Conservation (phyloP, 352 stramenopile genomes). For the Globisporangium radiosum region DNA sequence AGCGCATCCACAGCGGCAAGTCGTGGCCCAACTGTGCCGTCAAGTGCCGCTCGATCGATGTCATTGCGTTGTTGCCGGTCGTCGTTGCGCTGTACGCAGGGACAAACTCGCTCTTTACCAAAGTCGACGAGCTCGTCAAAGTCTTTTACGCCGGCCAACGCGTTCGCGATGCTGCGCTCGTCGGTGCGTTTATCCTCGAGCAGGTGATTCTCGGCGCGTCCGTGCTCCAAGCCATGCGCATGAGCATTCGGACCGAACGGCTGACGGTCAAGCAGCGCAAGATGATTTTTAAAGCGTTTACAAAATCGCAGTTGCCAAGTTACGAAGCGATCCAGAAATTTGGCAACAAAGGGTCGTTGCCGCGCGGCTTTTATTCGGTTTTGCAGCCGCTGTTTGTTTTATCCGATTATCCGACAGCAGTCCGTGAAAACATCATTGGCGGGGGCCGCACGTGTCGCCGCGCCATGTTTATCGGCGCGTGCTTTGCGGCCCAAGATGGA, state of each 20-base stretch:
- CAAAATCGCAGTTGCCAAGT: slow-evolving; percentile 70
- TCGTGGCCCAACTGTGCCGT: slow-evolving; percentile 65
- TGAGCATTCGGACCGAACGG: slow-evolving; percentile 74
- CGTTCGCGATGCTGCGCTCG: slow-evolving; percentile 60
- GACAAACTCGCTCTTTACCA: slow-evolving; percentile 73
- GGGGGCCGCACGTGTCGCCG: slow-evolving; percentile 68
- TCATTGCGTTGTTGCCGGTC: slow-evolving; percentile 64
- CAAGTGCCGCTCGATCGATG: slow-evolving; percentile 76
- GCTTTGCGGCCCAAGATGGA: slow-evolving; percentile 70
- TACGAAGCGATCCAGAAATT: slow-evolving; percentile 84
- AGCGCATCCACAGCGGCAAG: slow-evolving; percentile 65
- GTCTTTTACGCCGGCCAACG: slow-evolving; percentile 73
- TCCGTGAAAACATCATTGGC: slow-evolving; percentile 80
- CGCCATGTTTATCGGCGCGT: slow-evolving; percentile 78
- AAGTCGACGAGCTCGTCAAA: slow-evolving; percentile 73
- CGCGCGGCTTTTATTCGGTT: slow-evolving; percentile 63
- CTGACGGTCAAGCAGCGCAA: slow-evolving; percentile 79
- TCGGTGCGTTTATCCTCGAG: slow-evolving; percentile 73
- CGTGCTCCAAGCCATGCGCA: slow-evolving; percentile 75
- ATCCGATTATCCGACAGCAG: slow-evolving; percentile 69
- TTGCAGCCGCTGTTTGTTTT: slow-evolving; percentile 75
- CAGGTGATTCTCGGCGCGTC: slow-evolving; percentile 72
- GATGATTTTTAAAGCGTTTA: slow-evolving; percentile 83
- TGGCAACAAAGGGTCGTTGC: slow-evolving; percentile 63
- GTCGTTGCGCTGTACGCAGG: slow-evolving; percentile 75